A percentile compares a stretch with the other conserved stretches of the same genome.
These are phyloP conservation scores for Globisporangium paddicum DNA, from an alignment of 352 stramenopile genomes.

Conservation along the genomic window DNA sequence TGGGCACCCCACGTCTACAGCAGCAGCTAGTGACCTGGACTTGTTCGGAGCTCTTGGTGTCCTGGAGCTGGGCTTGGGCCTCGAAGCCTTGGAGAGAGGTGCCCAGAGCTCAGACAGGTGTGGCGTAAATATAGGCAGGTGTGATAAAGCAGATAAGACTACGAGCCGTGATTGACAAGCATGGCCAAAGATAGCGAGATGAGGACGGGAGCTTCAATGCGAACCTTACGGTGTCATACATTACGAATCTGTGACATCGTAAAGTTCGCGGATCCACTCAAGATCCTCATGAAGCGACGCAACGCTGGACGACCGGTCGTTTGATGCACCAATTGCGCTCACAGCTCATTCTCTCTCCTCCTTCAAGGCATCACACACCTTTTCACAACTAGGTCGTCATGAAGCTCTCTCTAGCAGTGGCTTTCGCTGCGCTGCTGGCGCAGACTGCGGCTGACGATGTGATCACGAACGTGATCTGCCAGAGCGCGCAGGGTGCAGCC, in stretches of 20 bases:
- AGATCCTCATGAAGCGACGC: slow-evolving; percentile 6
- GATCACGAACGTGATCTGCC: slow-evolving; percentile 40
- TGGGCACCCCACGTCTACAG: not conserved
- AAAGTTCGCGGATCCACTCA: no score
- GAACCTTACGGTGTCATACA: no score
- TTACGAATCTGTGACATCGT: no score
- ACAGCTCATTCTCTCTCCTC: not conserved
- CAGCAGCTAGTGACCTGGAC: not conserved
- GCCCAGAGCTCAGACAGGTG: not conserved
- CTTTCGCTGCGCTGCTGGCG: not conserved
- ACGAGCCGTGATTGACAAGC: not conserved
- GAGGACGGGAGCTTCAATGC: not conserved
- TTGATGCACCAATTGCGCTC: no score
- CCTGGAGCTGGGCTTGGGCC: not conserved
- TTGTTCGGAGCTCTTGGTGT: not conserved
- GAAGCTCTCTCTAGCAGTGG: not conserved
- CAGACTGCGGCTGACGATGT: slow-evolving; percentile 21
- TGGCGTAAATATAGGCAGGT: not conserved
- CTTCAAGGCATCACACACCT: no score
- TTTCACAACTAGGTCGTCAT: not conserved
- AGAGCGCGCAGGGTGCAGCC: slow-evolving; percentile 25
- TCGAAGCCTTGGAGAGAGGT: not conserved
- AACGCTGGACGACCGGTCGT: not conserved
- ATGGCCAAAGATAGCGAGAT: slow-evolving; percentile 1
- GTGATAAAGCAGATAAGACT: slow-evolving; percentile 2